Evolutionary conservation across 2,329 filamentous ascomycete genomes (phyloP).

Genomic region (Diaporthe citrichinensis): DNA sequence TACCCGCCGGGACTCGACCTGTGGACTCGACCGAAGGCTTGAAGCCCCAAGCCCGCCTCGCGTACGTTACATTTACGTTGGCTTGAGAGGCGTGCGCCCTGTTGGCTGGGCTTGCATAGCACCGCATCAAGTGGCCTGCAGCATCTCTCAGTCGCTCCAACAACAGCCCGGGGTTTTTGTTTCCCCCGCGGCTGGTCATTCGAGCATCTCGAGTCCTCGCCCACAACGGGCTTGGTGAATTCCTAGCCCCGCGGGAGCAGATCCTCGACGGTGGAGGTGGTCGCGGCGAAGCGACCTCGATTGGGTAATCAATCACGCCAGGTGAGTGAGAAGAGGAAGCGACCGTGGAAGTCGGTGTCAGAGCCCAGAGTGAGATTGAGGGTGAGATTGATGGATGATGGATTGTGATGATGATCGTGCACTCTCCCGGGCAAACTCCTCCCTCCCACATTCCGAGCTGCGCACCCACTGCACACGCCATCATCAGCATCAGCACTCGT

Average conservation of each 20-base stretch:
- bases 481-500: constrained; percentile 17
- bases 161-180: not conserved
- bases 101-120: constrained; percentile 9
- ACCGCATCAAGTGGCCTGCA: constrained; percentile 14
- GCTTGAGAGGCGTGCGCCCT: constrained; percentile 17
- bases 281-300: not conserved
- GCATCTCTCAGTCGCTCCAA: constrained; percentile 14
- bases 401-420: not conserved
- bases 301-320: constrained; percentile 2
- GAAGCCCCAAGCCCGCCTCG: not conserved
- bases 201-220: not conserved
- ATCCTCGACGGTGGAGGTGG: not conserved
- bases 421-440: not conserved
- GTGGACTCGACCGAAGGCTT: constrained; percentile 11
- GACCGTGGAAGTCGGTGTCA: not conserved
- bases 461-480: constrained; percentile 19
- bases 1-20: constrained; percentile 21
- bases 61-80: constrained; percentile 18
- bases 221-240: not conserved
- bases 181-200: not conserved
- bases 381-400: not conserved
- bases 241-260: not conserved
- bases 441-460: constrained; percentile 24
- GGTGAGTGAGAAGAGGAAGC: constrained; percentile 8
- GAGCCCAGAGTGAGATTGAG: not conserved